phyloP scores from a whole-genome alignment of 371 early-diverging fungal genomes.

The Actinomucor elegans region DNA sequence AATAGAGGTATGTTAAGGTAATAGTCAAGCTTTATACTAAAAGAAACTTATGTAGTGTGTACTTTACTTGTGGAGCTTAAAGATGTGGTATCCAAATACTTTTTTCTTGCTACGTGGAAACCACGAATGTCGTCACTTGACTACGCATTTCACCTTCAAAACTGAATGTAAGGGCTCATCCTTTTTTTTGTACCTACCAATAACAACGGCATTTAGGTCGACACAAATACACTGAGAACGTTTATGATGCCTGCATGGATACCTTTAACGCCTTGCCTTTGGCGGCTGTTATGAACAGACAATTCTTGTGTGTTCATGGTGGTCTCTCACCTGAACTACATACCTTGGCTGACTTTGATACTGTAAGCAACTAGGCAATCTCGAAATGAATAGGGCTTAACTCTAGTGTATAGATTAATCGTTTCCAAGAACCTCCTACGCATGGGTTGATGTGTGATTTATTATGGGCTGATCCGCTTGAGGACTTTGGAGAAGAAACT shows the following conservation, averaged over 20 bases:
- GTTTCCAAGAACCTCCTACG: constrained; percentile 95
- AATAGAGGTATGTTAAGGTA: constrained; percentile 60
- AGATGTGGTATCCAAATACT: constrained; percentile 92
- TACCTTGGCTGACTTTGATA: constrained; percentile 83
- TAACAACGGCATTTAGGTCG: constrained; percentile 71
- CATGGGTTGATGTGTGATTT: constrained; percentile 96
- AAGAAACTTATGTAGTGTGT: constrained; percentile 70
- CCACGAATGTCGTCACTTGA: constrained; percentile 98
- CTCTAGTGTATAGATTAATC: constrained; percentile 69
- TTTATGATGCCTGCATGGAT: constrained; percentile 91
- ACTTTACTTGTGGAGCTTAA: constrained; percentile 86
- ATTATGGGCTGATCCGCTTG: constrained; percentile 97
- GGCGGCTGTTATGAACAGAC: constrained; percentile 95
- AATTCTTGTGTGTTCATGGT: constrained; percentile 98
- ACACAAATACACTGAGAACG: constrained; percentile 92
- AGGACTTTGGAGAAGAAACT: constrained; percentile 92
- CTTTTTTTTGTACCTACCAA: too few species aligned
- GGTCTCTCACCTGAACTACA: constrained; percentile 95
- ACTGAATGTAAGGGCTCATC: constrained; percentile 76
- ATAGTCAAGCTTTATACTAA: neutral
- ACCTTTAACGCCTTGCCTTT: constrained; percentile 96
- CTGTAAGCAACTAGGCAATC: neutral
- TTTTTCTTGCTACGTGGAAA: constrained; percentile 96
- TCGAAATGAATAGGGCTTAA: too few species aligned
- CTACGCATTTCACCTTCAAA: constrained; percentile 97